Evolutionary conservation across 2,329 filamentous ascomycete genomes (phyloP), one percentile per base, ranked within the genome.

Genomic region (Fusarium scirpi): DNA sequence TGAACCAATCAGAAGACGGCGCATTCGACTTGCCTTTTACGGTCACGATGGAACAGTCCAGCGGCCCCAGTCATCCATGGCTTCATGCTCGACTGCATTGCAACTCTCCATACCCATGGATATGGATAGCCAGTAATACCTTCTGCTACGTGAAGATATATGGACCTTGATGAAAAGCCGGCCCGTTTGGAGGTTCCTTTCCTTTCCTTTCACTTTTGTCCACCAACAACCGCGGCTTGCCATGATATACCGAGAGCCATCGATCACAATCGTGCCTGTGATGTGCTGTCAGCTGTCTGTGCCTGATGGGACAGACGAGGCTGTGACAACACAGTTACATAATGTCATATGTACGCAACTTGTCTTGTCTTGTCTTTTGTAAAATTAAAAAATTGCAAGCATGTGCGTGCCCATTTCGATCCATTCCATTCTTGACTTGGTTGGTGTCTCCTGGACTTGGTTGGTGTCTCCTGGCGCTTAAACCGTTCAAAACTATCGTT

Each of bases 161-260:
- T 70, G 67, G 68, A 62, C 54, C 58, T 69, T 24, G 12, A 46
- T 15, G 22, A 63, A 47, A 59, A 71, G 44, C 67, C 67, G 68
- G 67, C 59, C 68, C 67, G 58, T 70, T 70, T 71, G 22, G 52
- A 63, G 40, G 25, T 44, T 48, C 53, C 53, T 56, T 54, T 58
- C 48, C 53, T 48, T 47, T 47, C 52, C 52, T 48, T 54, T 60
- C 54, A 57, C 43, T 47, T 40, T 40, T 56, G 48, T 27, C 57
- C 60, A 59, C 49, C 63, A 58, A 61, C 62, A 72, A 62, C 72
- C 71, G 72, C 56, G 52, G 48, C 62, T 74, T 65, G 65, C 72
- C 70, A 67, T 59, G 62, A 56, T 57, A 73, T 70, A 70, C 72
- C 72, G 71, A 73, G 63, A 52, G 48, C 34, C 56, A 51, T 52